Conservation (phyloP, 148 eudicot genomes). For the Hydrangea macrophylla region DNA sequence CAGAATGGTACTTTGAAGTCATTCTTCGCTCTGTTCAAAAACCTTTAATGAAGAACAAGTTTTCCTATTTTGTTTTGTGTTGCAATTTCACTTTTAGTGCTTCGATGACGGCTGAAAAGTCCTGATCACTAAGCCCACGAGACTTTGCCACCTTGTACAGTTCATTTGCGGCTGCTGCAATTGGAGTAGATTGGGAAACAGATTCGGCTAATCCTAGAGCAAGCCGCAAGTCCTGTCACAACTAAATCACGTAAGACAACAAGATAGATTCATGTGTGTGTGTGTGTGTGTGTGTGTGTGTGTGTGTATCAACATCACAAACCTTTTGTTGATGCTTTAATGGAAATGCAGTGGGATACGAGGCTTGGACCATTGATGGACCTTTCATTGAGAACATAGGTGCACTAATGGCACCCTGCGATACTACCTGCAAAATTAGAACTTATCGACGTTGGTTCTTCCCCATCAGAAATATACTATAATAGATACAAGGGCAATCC, state of each 20-base stretch:
- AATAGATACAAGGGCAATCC: not conserved
- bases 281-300: no score
- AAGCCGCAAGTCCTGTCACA: slow-evolving; percentile 76
- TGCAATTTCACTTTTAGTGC: slow-evolving; percentile 62
- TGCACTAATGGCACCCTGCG: slow-evolving; percentile 94
- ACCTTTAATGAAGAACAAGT: not conserved
- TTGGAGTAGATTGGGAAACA: slow-evolving; percentile 83
- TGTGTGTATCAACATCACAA: not conserved
- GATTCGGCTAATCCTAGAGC: slow-evolving; percentile 91
- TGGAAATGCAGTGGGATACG: slow-evolving; percentile 90
- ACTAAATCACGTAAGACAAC: not conserved
- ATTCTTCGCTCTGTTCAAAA: not conserved
- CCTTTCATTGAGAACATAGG: slow-evolving; percentile 93
- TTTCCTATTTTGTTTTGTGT: slow-evolving; percentile 14
- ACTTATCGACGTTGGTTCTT: not conserved
- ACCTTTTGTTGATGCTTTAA: slow-evolving; percentile 98
- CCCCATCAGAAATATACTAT: not conserved
- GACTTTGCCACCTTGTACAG: slow-evolving; percentile 85
- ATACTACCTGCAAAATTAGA: slow-evolving; percentile 55
- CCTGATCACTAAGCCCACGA: slow-evolving; percentile 71
- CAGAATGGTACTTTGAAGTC: not conserved
- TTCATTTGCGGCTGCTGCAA: slow-evolving; percentile 94
- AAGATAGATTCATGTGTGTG: not conserved
- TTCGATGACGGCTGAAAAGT: slow-evolving; percentile 93
- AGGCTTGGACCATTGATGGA: slow-evolving; percentile 82